Percentiles rank a stretch among this genome's conserved stretches.
phyloP scores from a whole-genome alignment of 148 eudicot genomes.

The Vaccinium macrocarpon region DNA sequence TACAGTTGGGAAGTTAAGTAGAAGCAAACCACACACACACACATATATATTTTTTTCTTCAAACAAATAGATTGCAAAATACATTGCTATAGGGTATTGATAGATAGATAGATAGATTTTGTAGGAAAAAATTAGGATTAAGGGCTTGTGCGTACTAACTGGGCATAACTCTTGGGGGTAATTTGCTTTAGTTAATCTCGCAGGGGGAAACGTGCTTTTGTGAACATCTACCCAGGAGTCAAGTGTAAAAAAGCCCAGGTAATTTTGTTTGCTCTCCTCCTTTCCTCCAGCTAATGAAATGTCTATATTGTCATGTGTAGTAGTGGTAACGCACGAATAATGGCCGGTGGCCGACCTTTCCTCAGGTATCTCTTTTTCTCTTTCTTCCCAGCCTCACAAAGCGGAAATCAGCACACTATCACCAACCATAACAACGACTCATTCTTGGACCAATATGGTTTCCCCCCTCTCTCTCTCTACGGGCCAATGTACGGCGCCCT shows the following conservation, averaged over 20 bases:
- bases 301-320: background rate
- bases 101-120: too few relatives aligned
- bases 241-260: too few relatives aligned
- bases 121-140: too few relatives aligned
- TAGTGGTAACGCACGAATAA: constrained; percentile 25
- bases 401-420: constrained; percentile 30
- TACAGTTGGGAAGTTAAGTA: too few relatives aligned
- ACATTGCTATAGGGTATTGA: too few relatives aligned
- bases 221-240: too few relatives aligned
- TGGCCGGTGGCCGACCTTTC: constrained; percentile 30
- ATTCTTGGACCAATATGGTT: background rate
- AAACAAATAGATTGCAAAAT: too few relatives aligned
- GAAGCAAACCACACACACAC: too few relatives aligned
- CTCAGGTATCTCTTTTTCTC: constrained; percentile 12
- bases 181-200: background rate
- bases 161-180: background rate
- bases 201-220: background rate
- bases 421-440: constrained; percentile 18
- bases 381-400: constrained; percentile 19
- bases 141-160: too few relatives aligned
- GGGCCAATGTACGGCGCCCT: background rate
- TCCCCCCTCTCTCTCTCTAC: background rate
- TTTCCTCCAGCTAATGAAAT: background rate
- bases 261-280: too few relatives aligned
- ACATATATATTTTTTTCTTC: too few relatives aligned